phyloP scores from a whole-genome alignment of 306 rosid genomes.

The Citrullus amarus region DNA sequence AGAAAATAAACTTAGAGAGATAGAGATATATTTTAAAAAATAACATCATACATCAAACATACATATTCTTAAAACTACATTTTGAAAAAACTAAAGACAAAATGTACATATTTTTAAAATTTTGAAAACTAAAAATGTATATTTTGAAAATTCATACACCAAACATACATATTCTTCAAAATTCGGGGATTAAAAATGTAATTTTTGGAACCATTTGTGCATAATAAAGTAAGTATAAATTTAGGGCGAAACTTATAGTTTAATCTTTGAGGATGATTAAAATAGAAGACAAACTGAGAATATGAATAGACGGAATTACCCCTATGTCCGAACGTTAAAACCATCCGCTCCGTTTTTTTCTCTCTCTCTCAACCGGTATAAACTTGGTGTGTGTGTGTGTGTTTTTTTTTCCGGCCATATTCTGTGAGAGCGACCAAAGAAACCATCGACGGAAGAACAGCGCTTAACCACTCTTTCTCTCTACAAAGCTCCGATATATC shows the following conservation, averaged over 20 bases:
- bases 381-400: neutral
- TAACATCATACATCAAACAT: too few relatives aligned
- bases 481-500: neutral
- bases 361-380: conserved; percentile 23
- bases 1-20: too few relatives aligned
- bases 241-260: neutral
- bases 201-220: too few relatives aligned
- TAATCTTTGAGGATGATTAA: neutral
- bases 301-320: neutral
- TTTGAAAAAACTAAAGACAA: too few relatives aligned
- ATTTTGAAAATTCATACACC: too few relatives aligned
- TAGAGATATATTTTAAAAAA: too few relatives aligned
- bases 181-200: too few relatives aligned
- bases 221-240: neutral
- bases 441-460: neutral
- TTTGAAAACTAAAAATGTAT: too few relatives aligned
- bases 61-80: too few relatives aligned
- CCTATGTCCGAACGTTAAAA: conserved; percentile 57
- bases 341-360: conserved; percentile 15
- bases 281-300: neutral
- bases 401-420: conserved; percentile 28
- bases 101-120: too few relatives aligned
- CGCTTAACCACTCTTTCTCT: neutral
- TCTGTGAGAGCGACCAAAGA: conserved; percentile 5
- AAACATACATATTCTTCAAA: too few relatives aligned